Percentiles rank a stretch among this genome's conserved stretches.
Evolutionary conservation across 768 basidiomycete species (phyloP).

Genomic region (Cystofilobasidium macerans): DNA sequence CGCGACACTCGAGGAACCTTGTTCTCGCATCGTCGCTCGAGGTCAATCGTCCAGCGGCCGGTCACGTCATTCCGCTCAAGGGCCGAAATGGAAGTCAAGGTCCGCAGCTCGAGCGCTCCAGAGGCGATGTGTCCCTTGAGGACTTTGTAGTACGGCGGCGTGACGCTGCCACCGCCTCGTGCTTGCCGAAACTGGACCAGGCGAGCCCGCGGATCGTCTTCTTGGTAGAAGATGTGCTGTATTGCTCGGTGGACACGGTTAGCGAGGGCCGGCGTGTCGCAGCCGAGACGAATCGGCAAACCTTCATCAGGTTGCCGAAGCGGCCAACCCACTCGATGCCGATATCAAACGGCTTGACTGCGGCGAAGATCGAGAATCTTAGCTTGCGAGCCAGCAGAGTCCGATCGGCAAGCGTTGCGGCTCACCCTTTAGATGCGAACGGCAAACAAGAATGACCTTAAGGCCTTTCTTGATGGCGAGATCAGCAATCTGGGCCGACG

Average conservation of each 20-base stretch:
- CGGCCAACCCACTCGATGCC: conserved; percentile 27
- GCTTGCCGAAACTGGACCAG: conserved; percentile 22
- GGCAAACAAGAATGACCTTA: conserved; percentile 27
- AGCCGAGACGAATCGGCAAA: too few relatives aligned
- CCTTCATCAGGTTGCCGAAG: too few relatives aligned
- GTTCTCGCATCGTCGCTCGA: conserved; percentile 10
- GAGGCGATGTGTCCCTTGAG: conserved; percentile 25
- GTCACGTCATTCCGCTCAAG: not conserved
- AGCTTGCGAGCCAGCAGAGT: not conserved
- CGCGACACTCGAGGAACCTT: not conserved
- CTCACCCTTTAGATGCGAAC: conserved; percentile 27
- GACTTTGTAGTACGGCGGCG: conserved; percentile 25
- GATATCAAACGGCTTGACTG: conserved; percentile 27
- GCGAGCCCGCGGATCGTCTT: conserved; percentile 12
- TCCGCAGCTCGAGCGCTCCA: conserved; percentile 14
- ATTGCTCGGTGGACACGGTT: too few relatives aligned
- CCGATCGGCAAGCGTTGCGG: not conserved
- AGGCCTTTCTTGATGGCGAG: conserved; percentile 28
- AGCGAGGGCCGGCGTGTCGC: too few relatives aligned
- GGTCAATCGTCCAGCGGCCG: conserved; percentile 2
- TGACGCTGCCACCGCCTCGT: conserved; percentile 29
- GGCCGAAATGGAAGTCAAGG: not conserved
- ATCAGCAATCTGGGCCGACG: conserved; percentile 32
- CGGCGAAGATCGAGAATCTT: too few relatives aligned
- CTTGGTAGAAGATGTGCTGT: not conserved